phyloP scores from a whole-genome alignment of 2,329 filamentous ascomycete species.

The Talaromyces funiculosus region DNA sequence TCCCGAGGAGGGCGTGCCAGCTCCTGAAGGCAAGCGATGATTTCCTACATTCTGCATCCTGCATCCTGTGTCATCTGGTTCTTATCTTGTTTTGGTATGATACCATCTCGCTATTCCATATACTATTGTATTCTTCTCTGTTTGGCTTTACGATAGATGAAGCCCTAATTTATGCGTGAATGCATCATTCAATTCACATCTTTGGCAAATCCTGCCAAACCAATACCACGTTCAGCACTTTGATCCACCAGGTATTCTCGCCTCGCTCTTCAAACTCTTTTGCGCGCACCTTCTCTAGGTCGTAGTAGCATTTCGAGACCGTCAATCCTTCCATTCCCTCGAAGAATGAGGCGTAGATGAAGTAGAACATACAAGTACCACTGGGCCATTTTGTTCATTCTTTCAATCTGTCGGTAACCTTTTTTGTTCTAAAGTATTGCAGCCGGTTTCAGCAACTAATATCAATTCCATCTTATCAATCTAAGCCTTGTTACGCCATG shows the following conservation, averaged over 20 bases:
- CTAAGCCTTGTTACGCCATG: no score
- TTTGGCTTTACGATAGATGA: background rate
- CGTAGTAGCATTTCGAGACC: background rate
- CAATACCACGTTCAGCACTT: background rate
- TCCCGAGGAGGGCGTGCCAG: conserved; percentile 23
- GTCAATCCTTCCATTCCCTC: background rate
- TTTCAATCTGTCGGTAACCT: background rate
- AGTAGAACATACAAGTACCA: background rate
- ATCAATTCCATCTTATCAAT: no score
- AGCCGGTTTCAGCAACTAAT: no score
- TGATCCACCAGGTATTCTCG: background rate
- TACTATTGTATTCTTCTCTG: background rate
- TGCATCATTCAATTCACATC: background rate
- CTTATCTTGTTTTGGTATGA: background rate
- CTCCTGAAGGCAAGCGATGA: conserved; percentile 21
- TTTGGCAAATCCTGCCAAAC: background rate
- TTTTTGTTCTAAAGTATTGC: no score
- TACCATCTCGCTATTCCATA: background rate
- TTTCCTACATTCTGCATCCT: background rate
- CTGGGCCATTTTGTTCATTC: background rate
- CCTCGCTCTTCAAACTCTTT: background rate
- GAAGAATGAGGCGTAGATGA: background rate
- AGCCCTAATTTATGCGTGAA: background rate
- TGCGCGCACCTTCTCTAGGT: background rate
- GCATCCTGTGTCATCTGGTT: background rate